Conservation (phyloP, 768 basidiomycete genomes). For the Chlorophyllum brunneum region DNA sequence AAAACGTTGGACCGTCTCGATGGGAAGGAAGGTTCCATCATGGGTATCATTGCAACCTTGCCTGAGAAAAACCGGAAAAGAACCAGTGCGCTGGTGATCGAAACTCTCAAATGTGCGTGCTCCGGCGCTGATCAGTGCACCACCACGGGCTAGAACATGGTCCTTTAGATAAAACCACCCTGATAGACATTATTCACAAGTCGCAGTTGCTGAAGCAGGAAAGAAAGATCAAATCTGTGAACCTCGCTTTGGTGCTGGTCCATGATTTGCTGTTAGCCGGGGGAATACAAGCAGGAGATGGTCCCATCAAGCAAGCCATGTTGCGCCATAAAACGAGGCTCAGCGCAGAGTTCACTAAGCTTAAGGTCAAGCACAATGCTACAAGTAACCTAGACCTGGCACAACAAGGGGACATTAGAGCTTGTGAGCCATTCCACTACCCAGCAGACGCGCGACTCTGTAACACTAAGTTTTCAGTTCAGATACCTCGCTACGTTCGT, state of each 20-base stretch:
- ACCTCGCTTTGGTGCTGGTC: slow-evolving; percentile 80
- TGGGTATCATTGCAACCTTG: slow-evolving; percentile 71
- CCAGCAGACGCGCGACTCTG: slow-evolving; percentile 12
- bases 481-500: slow-evolving; percentile 81
- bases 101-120: slow-evolving; percentile 88
- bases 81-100: slow-evolving; percentile 84
- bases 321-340: slow-evolving; percentile 88
- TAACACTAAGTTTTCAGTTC: slow-evolving; percentile 34
- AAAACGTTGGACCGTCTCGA: slow-evolving; percentile 82
- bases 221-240: slow-evolving; percentile 69
- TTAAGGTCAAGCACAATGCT: slow-evolving; percentile 74
- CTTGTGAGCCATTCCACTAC: slow-evolving; percentile 41
- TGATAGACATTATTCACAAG: slow-evolving; percentile 64
- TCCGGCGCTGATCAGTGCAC: slow-evolving; percentile 6
- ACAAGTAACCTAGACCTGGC: slow-evolving; percentile 64
- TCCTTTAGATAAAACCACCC: slow-evolving; percentile 67
- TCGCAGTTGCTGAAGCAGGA: slow-evolving; percentile 73
- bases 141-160: slow-evolving; percentile 14
- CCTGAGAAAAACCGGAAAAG: slow-evolving; percentile 74
- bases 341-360: slow-evolving; percentile 78
- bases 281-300: slow-evolving; percentile 89
- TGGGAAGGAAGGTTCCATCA: slow-evolving; percentile 88
- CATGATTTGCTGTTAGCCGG: slow-evolving; percentile 84
- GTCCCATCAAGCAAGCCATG: slow-evolving; percentile 84
- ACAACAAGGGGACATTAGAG: slow-evolving; percentile 53